Evolutionary conservation across 805 yeast genomes (phyloP).

Genomic region (Lachancea quebecensis): DNA sequence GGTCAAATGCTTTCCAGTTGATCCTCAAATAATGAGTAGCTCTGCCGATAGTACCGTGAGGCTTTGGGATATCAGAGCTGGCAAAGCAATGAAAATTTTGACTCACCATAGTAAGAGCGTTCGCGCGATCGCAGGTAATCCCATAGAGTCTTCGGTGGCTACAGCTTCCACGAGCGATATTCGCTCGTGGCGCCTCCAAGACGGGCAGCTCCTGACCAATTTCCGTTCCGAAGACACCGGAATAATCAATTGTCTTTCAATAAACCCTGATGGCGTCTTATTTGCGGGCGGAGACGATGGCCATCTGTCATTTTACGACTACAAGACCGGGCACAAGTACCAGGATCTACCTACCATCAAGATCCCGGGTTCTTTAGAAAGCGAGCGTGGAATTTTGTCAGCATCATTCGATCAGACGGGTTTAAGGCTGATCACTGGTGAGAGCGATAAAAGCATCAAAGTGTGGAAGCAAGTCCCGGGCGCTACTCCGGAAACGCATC

Average conservation of each 20-base stretch:
- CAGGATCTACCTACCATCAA: slow-evolving; percentile 49
- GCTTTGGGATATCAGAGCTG: slow-evolving; percentile 83
- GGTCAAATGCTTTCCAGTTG: slow-evolving; percentile 59
- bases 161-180: slow-evolving; percentile 78
- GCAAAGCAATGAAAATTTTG: slow-evolving; percentile 58
- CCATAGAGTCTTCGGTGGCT: slow-evolving; percentile 64
- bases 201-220: slow-evolving; percentile 63
- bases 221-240: slow-evolving; percentile 32
- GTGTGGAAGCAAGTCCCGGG: slow-evolving; percentile 51
- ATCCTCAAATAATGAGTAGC: slow-evolving; percentile 80
- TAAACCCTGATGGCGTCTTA: slow-evolving; percentile 54
- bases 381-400: slow-evolving; percentile 63
- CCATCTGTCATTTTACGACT: slow-evolving; percentile 67
- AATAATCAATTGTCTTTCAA: slow-evolving; percentile 62
- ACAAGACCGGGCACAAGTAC: slow-evolving; percentile 57
- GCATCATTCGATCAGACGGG: slow-evolving; percentile 77
- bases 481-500: slow-evolving; percentile 27
- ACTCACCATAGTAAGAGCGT: slow-evolving; percentile 85
- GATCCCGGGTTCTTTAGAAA: slow-evolving; percentile 62
- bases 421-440: slow-evolving; percentile 73
- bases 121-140: slow-evolving; percentile 63
- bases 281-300: slow-evolving; percentile 88
- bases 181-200: slow-evolving; percentile 77
- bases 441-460: slow-evolving; percentile 81
- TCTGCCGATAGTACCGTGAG: slow-evolving; percentile 81